These are phyloP conservation scores for Grosmannia huntii DNA, from an alignment of 2,329 filamentous ascomycete species.

Conservation along the genomic window DNA sequence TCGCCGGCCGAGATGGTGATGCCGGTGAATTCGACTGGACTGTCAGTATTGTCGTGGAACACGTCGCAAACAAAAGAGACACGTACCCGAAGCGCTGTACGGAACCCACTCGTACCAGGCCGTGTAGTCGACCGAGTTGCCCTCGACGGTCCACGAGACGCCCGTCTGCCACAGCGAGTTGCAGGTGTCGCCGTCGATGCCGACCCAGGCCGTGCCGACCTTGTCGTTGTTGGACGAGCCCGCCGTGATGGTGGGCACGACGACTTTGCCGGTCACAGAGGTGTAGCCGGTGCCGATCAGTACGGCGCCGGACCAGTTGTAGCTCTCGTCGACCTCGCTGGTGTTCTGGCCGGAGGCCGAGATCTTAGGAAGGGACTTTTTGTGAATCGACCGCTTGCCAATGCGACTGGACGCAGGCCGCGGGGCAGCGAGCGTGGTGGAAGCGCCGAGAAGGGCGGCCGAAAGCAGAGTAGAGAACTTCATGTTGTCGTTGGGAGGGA, in stretches of 20 bases:
- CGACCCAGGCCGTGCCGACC: conserved; percentile 19
- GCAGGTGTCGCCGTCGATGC: conserved; percentile 20
- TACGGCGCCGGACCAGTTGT: conserved; percentile 5
- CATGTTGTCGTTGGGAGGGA: neutral
- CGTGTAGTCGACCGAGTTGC: conserved; percentile 3
- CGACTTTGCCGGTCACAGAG: conserved; percentile 15
- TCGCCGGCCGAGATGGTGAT: conserved; percentile 18
- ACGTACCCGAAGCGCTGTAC: conserved; percentile 13
- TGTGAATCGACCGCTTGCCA: neutral
- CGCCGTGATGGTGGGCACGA: conserved; percentile 13
- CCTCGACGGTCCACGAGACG: conserved; percentile 13
- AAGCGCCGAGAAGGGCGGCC: neutral
- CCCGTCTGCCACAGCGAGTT: conserved; percentile 18
- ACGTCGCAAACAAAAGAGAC: too few species aligned
- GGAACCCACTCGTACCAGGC: conserved; percentile 22
- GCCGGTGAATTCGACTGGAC: conserved; percentile 11
- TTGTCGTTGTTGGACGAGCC: conserved; percentile 9
- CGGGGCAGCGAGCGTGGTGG: neutral
- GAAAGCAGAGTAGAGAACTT: neutral
- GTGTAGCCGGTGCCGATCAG: conserved; percentile 5
- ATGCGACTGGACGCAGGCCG: neutral
- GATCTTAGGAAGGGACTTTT: neutral
- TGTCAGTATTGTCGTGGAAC: neutral
- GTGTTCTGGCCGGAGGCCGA: neutral
- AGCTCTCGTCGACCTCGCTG: neutral